Base-by-base conservation (phyloP, 2,329 filamentous ascomycete genomes). In the Grosmannia huntii region DNA sequence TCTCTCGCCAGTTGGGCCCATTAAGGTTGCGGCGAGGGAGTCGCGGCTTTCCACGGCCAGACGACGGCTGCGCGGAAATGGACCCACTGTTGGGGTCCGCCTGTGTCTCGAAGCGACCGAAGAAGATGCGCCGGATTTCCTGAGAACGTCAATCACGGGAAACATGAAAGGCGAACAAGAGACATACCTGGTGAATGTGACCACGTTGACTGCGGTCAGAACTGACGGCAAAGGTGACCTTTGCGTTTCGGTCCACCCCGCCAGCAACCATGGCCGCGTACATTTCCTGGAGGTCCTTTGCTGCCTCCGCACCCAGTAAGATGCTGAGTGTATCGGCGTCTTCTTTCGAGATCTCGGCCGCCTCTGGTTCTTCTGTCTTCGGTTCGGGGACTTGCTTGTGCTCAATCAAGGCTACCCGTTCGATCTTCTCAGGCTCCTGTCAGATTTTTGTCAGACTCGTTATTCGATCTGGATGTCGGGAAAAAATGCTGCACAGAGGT, bases 91-190 rank as follows among this genome's bases (percentile, higher is more conserved):
- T 67, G 14, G 60, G 57, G 48, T 76, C 72, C 2, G 90, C 95
- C 21, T 76, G 76, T 1, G 89, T 95, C 59, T 95, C 89, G 55
- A 96, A 77, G 58, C 82, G 80, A 3, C 84, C 86, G n/a, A 76
- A 75, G 70, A 96, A 96, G 61, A 95, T 85, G 48, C 85, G 85
- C 28, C 91, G 87, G 52, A 96, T 75, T 75, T 81, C 76, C 66
- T 75, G 12, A 19, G 11, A 28, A 10, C 21, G 41, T n/a, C 10
- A 23, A 19, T 46, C 11, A 14, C 12, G 7, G 28, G n/a, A 50
- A 33, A 46, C 49, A 4, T 11, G 21, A 31, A 9, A 28, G 23
- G 53, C 9, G 6, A n/a, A 21, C 41, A 27, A 12, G n/a, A 36
- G 9, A 59, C 68, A 59, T 64, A 74, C 73, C 56, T 77, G 75